Base-by-base conservation (phyloP, 345 rosid species). In the Raphanus raphanistrum region DNA sequence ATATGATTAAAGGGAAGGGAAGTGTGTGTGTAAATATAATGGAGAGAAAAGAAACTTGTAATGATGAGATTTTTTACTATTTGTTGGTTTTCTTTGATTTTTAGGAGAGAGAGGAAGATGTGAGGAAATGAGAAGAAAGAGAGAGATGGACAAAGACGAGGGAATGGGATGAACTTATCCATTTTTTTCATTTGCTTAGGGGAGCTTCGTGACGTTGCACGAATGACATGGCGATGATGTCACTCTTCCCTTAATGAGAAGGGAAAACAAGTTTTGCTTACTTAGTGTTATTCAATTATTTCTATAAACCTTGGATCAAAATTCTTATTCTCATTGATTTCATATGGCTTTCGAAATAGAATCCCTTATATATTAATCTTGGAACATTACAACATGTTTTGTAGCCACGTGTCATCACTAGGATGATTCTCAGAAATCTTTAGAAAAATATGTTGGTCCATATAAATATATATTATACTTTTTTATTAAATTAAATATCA, bases 11-110 rank as follows among this genome's bases (percentile, higher is more conserved):
- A 29, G 25, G n/a, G 41, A 21, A 71, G 72, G 45, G 31, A 57
- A 33, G 62, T 66, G 68, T 75, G 76, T 41, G 67, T 57, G 33
- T 71, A 52, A 70, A 76, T 77, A 65, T 76, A 52, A 79, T 78
- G 66, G 81, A 63, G 81, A 63, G 73, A 50, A 50, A 50, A 50
- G 55, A 50, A 50, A 50, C 55, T 50, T 50, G 55, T 50, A 50
- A 50, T 50, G 55, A 50, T 50, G 55, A 59, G 29, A n/a, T 28
- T 0, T 72, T 43, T 25, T 4, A 12, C 8, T 55, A 21, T 55
- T 55, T 55, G 60, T 17, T 55, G 28, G 27, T 3, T 55, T 55
- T 3, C 60, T 55, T 55, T 55, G 60, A 55, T 71, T 63, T 71
- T 43, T 52, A 54, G 59, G 28, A 50, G 57, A 59, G 68, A 68